A percentile compares a stretch with the other conserved stretches of the same genome.
Evolutionary conservation across 371 early-diverging fungal species (phyloP).

Genomic region (Smittium culicis): DNA sequence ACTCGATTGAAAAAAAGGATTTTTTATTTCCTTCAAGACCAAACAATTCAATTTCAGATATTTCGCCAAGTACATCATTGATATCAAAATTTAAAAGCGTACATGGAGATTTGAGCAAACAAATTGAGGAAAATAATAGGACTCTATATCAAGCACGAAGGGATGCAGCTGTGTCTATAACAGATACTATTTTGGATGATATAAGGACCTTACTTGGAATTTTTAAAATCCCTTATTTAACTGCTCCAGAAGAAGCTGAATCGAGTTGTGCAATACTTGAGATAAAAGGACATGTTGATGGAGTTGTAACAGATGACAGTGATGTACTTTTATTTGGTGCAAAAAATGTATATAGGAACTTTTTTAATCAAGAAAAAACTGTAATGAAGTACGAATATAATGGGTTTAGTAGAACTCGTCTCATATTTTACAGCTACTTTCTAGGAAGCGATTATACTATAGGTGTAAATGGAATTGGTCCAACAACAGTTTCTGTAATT

Average conservation of each 20-base stretch:
- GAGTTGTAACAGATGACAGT: slow-evolving; percentile 96
- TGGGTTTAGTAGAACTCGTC: slow-evolving; percentile 34
- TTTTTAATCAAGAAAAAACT: slow-evolving; percentile 80
- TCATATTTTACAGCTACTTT: slow-evolving; percentile 79
- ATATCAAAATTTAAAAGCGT: background rate
- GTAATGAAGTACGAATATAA: slow-evolving; percentile 59
- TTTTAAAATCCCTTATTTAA: slow-evolving; percentile 92
- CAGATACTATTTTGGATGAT: slow-evolving; percentile 27
- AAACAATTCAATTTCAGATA: background rate
- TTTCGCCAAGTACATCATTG: background rate
- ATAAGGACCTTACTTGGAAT: slow-evolving; percentile 51
- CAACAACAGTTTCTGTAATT: slow-evolving; percentile 77
- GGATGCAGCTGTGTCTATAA: slow-evolving; percentile 19
- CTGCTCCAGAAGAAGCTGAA: slow-evolving; percentile 96
- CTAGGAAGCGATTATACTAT: slow-evolving; percentile 96
- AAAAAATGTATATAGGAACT: slow-evolving; percentile 71
- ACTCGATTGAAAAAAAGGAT: slow-evolving; percentile 5
- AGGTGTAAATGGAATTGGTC: slow-evolving; percentile 92
- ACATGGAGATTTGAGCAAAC: background rate
- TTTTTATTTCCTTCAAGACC: background rate
- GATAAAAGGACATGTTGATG: slow-evolving; percentile 65
- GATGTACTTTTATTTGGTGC: slow-evolving; percentile 97
- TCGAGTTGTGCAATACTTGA: slow-evolving; percentile 87
- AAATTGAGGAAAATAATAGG: background rate
- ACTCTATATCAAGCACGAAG: slow-evolving; percentile 12